phyloP scores from a whole-genome alignment of 805 yeast genomes.

The Ogataea neopini region DNA sequence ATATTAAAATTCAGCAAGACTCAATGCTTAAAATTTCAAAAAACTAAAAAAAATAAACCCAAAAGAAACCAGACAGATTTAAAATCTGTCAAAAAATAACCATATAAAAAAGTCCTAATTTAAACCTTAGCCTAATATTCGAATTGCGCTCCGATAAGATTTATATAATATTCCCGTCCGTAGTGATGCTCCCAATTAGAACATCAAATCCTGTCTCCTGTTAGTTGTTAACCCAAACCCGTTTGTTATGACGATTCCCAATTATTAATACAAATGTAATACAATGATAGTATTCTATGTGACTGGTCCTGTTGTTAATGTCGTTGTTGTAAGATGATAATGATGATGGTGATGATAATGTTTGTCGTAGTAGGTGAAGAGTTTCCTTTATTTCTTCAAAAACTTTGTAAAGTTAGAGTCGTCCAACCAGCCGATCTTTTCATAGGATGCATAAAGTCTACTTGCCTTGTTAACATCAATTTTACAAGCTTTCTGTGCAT shows the following conservation, averaged over 20 bases:
- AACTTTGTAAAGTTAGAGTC: conserved; percentile 59
- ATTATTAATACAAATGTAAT: conserved; percentile 1
- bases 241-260: not conserved
- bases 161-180: not conserved
- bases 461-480: conserved; percentile 97
- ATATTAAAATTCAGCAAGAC: conserved; percentile 1
- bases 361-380: too few relatives aligned
- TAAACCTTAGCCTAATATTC: not conserved
- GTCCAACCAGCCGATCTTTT: conserved; percentile 88
- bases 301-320: not conserved
- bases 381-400: conserved; percentile 14
- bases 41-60: not conserved
- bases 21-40: not conserved
- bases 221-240: conserved; percentile 1
- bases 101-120: not conserved
- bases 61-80: conserved; percentile 1
- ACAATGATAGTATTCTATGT: not conserved
- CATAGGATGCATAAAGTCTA: conserved; percentile 85
- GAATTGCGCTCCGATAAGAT: conserved; percentile 1
- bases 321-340: not conserved
- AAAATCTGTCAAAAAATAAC: not conserved
- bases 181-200: not conserved
- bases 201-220: not conserved
- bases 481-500: conserved; percentile 96
- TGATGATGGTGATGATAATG: conserved; percentile 1